Evolutionary conservation across 176 grass and related monocot genomes (phyloP).

Genomic region (Ensete glaucum): DNA sequence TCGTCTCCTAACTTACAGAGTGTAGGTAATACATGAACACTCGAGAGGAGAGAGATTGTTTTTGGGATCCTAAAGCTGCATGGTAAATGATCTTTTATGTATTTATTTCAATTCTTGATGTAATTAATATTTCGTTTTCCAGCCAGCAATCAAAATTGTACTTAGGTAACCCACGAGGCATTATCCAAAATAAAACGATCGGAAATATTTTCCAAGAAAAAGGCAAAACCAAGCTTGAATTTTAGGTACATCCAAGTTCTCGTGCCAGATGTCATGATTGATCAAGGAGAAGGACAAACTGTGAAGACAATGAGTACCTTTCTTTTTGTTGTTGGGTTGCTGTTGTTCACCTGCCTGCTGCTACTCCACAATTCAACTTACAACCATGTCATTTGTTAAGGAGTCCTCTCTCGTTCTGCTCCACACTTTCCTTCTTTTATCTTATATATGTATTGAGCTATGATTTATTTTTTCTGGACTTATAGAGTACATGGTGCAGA

Average conservation of each 20-base stretch:
- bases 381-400: neutral
- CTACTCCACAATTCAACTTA: neutral
- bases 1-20: neutral
- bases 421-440: neutral
- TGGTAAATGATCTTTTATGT: too few relatives aligned
- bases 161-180: too few relatives aligned
- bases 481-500: slow-evolving; percentile 51
- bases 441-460: slow-evolving; percentile 19
- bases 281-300: neutral
- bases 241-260: neutral
- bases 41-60: too few relatives aligned
- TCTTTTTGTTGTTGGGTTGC: neutral
- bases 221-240: neutral
- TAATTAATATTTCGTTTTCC: too few relatives aligned
- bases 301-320: neutral
- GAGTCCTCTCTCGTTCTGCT: neutral
- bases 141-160: too few relatives aligned
- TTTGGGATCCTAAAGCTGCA: too few relatives aligned
- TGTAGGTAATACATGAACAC: neutral
- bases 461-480: slow-evolving; percentile 44
- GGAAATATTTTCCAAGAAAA: too few relatives aligned
- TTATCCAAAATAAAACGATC: too few relatives aligned
- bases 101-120: too few relatives aligned
- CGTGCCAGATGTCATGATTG: neutral
- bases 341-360: neutral